phyloP scores from a whole-genome alignment of 108 stramenopile genomes.

The Cyclotella choctawhatcheeana region DNA sequence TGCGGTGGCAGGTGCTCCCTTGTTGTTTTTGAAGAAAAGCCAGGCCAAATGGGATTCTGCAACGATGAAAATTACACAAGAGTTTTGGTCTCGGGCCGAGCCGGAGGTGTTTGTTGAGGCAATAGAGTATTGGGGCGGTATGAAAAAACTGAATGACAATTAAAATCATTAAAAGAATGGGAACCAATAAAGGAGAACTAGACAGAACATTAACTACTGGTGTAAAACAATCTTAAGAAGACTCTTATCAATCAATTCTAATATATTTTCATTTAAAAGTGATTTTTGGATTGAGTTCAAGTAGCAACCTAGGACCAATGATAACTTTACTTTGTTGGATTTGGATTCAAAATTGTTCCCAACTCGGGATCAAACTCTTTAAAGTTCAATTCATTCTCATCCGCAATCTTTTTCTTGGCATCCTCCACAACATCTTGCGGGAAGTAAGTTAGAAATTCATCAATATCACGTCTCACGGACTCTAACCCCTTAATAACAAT shows the following conservation, averaged over 20 bases:
- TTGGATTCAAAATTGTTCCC: constrained; percentile 77
- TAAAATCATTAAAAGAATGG: too few relatives aligned
- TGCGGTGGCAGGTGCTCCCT: constrained; percentile 45
- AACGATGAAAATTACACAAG: constrained; percentile 42
- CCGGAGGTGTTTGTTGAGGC: constrained; percentile 52
- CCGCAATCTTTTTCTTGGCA: constrained; percentile 55
- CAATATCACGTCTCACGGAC: constrained; percentile 62
- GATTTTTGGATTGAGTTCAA: too few relatives aligned
- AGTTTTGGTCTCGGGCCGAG: constrained; percentile 52
- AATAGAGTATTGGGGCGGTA: constrained; percentile 52
- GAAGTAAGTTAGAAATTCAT: constrained; percentile 80
- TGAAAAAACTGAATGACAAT: too few relatives aligned
- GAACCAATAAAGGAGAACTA: too few relatives aligned
- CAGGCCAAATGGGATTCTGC: constrained; percentile 52
- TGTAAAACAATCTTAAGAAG: too few relatives aligned
- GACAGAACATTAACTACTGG: too few relatives aligned
- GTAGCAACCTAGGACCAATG: background rate
- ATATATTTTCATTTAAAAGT: too few relatives aligned
- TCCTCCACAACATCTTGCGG: constrained; percentile 61
- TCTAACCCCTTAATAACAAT: constrained; percentile 77
- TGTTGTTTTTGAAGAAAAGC: constrained; percentile 43
- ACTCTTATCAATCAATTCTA: too few relatives aligned
- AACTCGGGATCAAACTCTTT: constrained; percentile 79
- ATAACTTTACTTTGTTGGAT: constrained; percentile 34
- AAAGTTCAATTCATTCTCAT: constrained; percentile 82